Conservation (phyloP, 2,329 filamentous ascomycete genomes). For the Aspergillus carbonarius region DNA sequence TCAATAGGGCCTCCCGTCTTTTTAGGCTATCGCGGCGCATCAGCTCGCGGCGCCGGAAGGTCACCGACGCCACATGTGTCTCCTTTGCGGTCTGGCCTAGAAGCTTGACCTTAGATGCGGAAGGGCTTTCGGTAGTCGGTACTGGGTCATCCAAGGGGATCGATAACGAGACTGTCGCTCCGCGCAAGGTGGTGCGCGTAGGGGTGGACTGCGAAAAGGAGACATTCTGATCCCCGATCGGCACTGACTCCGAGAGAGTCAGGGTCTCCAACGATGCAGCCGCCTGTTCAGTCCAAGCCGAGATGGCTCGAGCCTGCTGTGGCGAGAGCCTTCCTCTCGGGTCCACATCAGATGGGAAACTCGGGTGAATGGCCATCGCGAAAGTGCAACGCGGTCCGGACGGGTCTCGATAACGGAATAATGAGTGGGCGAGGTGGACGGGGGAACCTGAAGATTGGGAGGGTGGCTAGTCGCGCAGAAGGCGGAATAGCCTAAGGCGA, state of each 20-base stretch:
- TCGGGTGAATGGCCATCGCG: conserved; percentile 46
- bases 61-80: conserved; percentile 36
- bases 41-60: conserved; percentile 54
- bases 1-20: conserved; percentile 72
- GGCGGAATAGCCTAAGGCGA: not conserved
- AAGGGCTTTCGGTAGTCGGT: conserved; percentile 29
- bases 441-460: not conserved
- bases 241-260: conserved; percentile 30
- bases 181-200: conserved; percentile 46
- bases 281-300: conserved; percentile 62
- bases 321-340: conserved; percentile 31
- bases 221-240: conserved; percentile 31
- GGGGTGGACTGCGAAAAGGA: conserved; percentile 56
- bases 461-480: not conserved
- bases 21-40: conserved; percentile 62
- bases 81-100: conserved; percentile 17
- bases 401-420: not conserved
- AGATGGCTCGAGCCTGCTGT: conserved; percentile 57
- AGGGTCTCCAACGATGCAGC: conserved; percentile 38
- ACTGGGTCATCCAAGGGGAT: conserved; percentile 70
- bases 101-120: conserved; percentile 30
- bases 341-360: conserved; percentile 25
- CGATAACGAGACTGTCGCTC: conserved; percentile 63
- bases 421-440: not conserved
- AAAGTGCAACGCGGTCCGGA: not conserved